Evolutionary conservation across 768 basidiomycete genomes (phyloP).

Genomic region (Boletus rubropictus): DNA sequence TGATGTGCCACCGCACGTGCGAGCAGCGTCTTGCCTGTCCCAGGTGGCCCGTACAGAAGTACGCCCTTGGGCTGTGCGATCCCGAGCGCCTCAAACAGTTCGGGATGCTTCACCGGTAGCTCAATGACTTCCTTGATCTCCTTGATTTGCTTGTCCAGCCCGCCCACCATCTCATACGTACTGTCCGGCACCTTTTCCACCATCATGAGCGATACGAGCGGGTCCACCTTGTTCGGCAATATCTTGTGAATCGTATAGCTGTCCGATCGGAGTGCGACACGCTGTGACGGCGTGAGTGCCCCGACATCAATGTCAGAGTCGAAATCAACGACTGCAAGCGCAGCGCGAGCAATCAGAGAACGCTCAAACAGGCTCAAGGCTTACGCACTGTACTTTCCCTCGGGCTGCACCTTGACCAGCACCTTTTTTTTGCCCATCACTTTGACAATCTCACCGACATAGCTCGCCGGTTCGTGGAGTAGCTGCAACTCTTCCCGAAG

Average conservation of each 20-base stretch:
- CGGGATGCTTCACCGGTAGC: slow-evolving; percentile 94
- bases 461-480: slow-evolving; percentile 91
- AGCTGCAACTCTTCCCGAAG: slow-evolving; percentile 89
- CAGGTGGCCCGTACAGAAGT: slow-evolving; percentile 90
- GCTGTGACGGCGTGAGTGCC: slow-evolving; percentile 75
- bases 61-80: slow-evolving; percentile 98
- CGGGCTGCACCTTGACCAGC: slow-evolving; percentile 95
- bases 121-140: slow-evolving; percentile 99
- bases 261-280: slow-evolving; percentile 93
- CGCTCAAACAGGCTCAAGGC: rapidly evolving
- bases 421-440: slow-evolving; percentile 99
- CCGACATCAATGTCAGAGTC: slow-evolving; percentile 81
- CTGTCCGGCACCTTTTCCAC: slow-evolving; percentile 99
- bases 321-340: slow-evolving; percentile 82
- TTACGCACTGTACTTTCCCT: slow-evolving; percentile 94
- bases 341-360: background rate
- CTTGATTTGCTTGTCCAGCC: slow-evolving; percentile 96
- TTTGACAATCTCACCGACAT: slow-evolving; percentile 96
- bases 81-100: slow-evolving; percentile 92
- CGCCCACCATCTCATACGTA: slow-evolving; percentile 99
- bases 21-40: slow-evolving; percentile 92
- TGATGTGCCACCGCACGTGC: slow-evolving; percentile 96
- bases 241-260: slow-evolving; percentile 96
- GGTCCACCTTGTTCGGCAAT: slow-evolving; percentile 95
- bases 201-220: slow-evolving; percentile 99